These are phyloP conservation scores for Trichoderma erinaceum DNA, from an alignment of 495 filamentous ascomycete genomes.

Conservation along the genomic window DNA sequence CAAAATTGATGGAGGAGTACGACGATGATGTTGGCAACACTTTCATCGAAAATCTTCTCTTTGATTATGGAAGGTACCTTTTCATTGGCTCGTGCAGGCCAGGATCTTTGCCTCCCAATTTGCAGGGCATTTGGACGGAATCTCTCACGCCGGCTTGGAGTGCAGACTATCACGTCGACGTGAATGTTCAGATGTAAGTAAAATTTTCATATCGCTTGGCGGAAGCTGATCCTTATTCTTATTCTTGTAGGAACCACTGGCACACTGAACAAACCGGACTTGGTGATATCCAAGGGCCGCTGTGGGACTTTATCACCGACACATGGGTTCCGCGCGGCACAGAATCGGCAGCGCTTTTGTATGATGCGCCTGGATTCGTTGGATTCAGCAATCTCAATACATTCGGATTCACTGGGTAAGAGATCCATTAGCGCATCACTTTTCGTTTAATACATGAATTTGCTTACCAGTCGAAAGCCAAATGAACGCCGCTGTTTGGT, in stretches of 20 bases:
- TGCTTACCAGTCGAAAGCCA: background rate
- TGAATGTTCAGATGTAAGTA: slow-evolving; percentile 44
- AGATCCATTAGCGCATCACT: background rate
- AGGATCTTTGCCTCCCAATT: slow-evolving; percentile 28
- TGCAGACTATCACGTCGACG: slow-evolving; percentile 45
- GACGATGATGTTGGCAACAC: slow-evolving; percentile 30
- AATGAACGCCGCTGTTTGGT: background rate
- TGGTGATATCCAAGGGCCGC: slow-evolving; percentile 20
- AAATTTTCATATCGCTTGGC: background rate
- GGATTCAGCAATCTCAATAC: slow-evolving; percentile 24
- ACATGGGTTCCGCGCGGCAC: slow-evolving; percentile 46
- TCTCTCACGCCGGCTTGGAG: slow-evolving; percentile 34
- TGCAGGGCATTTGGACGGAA: slow-evolving; percentile 17
- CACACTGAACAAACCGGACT: slow-evolving; percentile 16
- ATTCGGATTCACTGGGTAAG: slow-evolving; percentile 39
- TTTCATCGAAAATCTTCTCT: slow-evolving; percentile 38
- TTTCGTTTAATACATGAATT: background rate
- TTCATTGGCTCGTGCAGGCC: slow-evolving; percentile 38
- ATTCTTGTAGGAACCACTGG: slow-evolving; percentile 23
- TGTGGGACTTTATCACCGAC: slow-evolving; percentile 44
- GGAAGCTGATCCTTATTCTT: background rate
- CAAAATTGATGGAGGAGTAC: slow-evolving; percentile 27
- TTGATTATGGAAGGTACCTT: slow-evolving; percentile 42
- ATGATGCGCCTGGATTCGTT: slow-evolving; percentile 45
- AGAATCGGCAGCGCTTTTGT: slow-evolving; percentile 43